phyloP scores from a whole-genome alignment of 257 asterid genomes.

The Nicotiana tabacum region DNA sequence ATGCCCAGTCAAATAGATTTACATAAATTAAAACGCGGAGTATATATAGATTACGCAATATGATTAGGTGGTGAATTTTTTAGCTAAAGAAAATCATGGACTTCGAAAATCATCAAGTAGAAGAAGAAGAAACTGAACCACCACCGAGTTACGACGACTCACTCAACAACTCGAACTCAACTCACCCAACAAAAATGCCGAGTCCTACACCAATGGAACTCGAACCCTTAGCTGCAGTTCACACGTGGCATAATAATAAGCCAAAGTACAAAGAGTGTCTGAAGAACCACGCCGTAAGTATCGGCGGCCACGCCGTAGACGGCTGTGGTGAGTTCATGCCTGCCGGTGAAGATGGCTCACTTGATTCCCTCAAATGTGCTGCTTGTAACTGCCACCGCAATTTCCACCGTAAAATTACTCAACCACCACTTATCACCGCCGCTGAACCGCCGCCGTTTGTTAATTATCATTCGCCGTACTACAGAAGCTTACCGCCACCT shows the following conservation, averaged over 20 bases:
- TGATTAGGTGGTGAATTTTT: not conserved
- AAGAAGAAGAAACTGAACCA: slow-evolving; percentile 26
- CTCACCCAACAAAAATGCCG: slow-evolving; percentile 5
- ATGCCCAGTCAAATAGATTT: too few relatives aligned
- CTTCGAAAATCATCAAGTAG: slow-evolving; percentile 14
- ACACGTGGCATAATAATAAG: slow-evolving; percentile 5
- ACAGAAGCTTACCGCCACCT: slow-evolving; percentile 18
- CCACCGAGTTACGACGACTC: slow-evolving; percentile 11
- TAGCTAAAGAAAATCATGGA: slow-evolving; percentile 22
- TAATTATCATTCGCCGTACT: slow-evolving; percentile 7
- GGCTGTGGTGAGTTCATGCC: slow-evolving; percentile 82
- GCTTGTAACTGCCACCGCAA: slow-evolving; percentile 85
- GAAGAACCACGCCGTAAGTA: slow-evolving; percentile 66
- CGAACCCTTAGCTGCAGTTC: not conserved
- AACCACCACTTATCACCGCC: not conserved
- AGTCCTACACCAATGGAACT: not conserved
- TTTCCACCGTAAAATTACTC: slow-evolving; percentile 64
- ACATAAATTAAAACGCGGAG: too few relatives aligned
- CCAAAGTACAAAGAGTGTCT: slow-evolving; percentile 55
- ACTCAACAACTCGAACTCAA: slow-evolving; percentile 4
- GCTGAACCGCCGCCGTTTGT: slow-evolving; percentile 4
- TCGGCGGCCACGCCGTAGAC: slow-evolving; percentile 74
- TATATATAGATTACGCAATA: not conserved
- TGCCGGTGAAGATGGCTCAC: slow-evolving; percentile 64
- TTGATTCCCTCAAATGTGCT: slow-evolving; percentile 63